Percentiles rank a stretch among this genome's conserved stretches.
Conservation (phyloP, 1,284 basidiomycete species). For the Rhizoctonia solani region DNA sequence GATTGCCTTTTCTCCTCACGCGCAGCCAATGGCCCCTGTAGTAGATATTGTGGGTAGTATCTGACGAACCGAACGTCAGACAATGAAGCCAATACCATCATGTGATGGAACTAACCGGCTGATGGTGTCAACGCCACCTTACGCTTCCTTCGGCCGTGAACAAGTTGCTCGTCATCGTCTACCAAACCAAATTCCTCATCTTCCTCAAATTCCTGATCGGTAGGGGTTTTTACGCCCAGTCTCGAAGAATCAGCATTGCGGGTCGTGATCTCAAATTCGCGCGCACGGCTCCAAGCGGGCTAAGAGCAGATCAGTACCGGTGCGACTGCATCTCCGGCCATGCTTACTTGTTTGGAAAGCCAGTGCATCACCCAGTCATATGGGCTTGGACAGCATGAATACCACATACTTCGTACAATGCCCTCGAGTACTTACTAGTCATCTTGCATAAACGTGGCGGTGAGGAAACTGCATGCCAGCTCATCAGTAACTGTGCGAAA, state of each 20-base stretch:
- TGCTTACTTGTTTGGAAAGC: slow-evolving; percentile 66
- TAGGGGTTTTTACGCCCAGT: slow-evolving; percentile 45
- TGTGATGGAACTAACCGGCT: slow-evolving; percentile 56
- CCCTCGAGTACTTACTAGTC: slow-evolving; percentile 55
- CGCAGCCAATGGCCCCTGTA: slow-evolving; percentile 84
- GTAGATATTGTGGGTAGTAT: slow-evolving; percentile 83
- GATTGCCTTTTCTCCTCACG: slow-evolving; percentile 51
- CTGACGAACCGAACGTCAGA: slow-evolving; percentile 42
- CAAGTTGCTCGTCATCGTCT: slow-evolving; percentile 54
- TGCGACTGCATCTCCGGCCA: slow-evolving; percentile 31
- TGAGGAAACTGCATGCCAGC: slow-evolving; percentile 61
- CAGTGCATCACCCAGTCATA: slow-evolving; percentile 73
- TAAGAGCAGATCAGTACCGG: slow-evolving; percentile 37
- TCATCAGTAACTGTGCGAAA: background rate
- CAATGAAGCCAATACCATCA: background rate
- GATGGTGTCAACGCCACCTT: slow-evolving; percentile 77
- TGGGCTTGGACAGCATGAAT: slow-evolving; percentile 24
- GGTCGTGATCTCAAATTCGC: slow-evolving; percentile 85
- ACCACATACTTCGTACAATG: background rate
- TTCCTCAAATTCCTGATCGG: slow-evolving; percentile 63
- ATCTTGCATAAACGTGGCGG: slow-evolving; percentile 81
- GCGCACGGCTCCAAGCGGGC: slow-evolving; percentile 40
- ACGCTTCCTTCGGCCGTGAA: slow-evolving; percentile 70
- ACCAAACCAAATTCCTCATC: slow-evolving; percentile 56
- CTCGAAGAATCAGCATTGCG: slow-evolving; percentile 60